Percentiles rank a stretch among this genome's conserved stretches.
phyloP scores from a whole-genome alignment of 2,329 filamentous ascomycete genomes.

The Endothia cerciana region DNA sequence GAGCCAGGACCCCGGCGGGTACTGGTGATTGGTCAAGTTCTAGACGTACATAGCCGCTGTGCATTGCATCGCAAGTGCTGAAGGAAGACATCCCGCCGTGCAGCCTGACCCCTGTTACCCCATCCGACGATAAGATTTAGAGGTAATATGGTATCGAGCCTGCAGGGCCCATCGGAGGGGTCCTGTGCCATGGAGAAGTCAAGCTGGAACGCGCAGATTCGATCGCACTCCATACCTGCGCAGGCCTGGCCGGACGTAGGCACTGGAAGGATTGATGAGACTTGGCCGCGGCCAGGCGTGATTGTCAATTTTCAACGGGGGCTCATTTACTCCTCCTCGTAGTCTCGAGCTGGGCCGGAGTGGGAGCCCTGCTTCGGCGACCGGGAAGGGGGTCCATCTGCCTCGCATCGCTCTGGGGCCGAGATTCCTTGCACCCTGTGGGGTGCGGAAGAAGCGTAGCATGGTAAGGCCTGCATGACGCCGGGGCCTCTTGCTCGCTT shows the following conservation, averaged over 20 bases:
- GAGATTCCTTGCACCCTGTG: constrained; percentile 24
- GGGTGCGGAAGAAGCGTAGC: constrained; percentile 14
- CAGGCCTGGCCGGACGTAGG: constrained; percentile 15
- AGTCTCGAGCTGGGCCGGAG: neutral
- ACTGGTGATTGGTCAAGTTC: constrained; percentile 35
- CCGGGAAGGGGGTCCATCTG: constrained; percentile 3
- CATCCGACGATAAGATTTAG: constrained; percentile 24
- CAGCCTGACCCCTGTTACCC: constrained; percentile 25
- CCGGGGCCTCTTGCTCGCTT: constrained; percentile 15
- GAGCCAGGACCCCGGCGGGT: constrained; percentile 10
- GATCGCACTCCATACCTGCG: constrained; percentile 25
- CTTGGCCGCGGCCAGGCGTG: neutral
- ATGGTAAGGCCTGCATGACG: constrained; percentile 16
- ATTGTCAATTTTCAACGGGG: neutral
- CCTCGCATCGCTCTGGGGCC: constrained; percentile 19
- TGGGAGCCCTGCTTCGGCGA: constrained; percentile 8
- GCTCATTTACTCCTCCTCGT: neutral
- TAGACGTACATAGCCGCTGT: constrained; percentile 41
- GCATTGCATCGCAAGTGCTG: constrained; percentile 36
- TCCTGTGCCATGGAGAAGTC: constrained; percentile 20
- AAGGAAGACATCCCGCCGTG: constrained; percentile 20
- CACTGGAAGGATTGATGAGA: constrained; percentile 14
- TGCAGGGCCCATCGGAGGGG: constrained; percentile 28
- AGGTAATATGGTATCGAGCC: constrained; percentile 9
- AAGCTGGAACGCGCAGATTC: constrained; percentile 9